These are phyloP conservation scores for Elsinoe necatrix DNA, from an alignment of 2,329 filamentous ascomycete genomes.

Conservation along the genomic window DNA sequence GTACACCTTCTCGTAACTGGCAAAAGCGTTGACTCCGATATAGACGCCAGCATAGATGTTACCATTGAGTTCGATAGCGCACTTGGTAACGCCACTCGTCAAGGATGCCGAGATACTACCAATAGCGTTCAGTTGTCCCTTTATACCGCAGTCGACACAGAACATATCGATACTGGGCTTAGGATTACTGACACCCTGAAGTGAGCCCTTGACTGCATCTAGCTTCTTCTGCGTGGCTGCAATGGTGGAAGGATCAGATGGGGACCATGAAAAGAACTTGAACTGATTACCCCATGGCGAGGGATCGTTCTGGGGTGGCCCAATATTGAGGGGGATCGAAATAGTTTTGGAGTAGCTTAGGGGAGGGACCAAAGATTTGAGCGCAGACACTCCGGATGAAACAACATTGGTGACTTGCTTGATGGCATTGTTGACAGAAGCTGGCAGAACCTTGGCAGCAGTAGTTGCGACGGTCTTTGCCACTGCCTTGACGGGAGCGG, in stretches of 20 bases:
- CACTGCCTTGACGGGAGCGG: background rate
- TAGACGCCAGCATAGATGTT: constrained; percentile 18
- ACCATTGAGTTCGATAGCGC: constrained; percentile 15
- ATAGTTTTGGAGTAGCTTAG: background rate
- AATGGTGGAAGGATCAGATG: background rate
- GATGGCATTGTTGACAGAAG: constrained; percentile 5
- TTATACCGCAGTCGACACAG: constrained; percentile 19
- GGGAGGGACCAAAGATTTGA: background rate
- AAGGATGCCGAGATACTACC: constrained; percentile 17
- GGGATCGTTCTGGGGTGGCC: constrained; percentile 6
- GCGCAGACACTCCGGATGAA: background rate
- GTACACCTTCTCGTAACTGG: constrained; percentile 16
- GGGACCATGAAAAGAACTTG: constrained; percentile 17
- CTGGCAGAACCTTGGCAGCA: background rate
- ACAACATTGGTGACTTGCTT: constrained; percentile 8
- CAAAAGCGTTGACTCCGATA: constrained; percentile 19
- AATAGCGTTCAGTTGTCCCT: constrained; percentile 15
- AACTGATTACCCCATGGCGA: constrained; percentile 16
- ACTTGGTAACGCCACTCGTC: constrained; percentile 16
- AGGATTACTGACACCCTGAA: constrained; percentile 16
- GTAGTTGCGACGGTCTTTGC: constrained; percentile 3
- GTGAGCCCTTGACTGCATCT: constrained; percentile 10
- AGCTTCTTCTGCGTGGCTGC: constrained; percentile 12
- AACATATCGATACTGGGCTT: constrained; percentile 18
- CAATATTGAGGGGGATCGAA: background rate